Percentiles rank a stretch among this genome's conserved stretches.
Evolutionary conservation across 2,329 filamentous ascomycete genomes (phyloP).

Genomic region (Neonectria coccinea): DNA sequence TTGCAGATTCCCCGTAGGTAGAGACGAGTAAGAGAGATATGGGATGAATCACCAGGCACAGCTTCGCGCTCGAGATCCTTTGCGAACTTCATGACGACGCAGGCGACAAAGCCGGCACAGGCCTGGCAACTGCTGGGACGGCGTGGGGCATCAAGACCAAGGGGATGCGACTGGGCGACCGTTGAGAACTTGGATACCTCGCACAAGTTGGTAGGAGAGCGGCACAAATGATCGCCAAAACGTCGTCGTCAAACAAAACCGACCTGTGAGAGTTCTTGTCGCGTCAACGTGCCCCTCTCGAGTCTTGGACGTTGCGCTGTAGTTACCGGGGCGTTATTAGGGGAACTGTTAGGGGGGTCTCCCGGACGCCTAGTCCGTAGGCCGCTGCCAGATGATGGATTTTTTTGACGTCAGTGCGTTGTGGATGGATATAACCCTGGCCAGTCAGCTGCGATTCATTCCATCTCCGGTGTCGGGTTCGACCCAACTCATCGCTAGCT

Average conservation of each 20-base stretch:
- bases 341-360: not conserved
- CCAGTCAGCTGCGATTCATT: not conserved
- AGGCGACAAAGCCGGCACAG: conserved; percentile 26
- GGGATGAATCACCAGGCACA: conserved; percentile 74
- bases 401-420: conserved; percentile 40
- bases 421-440: not conserved
- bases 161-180: conserved; percentile 14
- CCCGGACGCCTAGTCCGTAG: conserved; percentile 12
- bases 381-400: conserved; percentile 3
- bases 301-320: conserved; percentile 1
- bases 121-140: conserved; percentile 23
- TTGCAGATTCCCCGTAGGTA: not conserved
- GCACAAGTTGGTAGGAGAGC: not conserved
- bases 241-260: not conserved
- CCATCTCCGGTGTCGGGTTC: not conserved
- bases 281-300: conserved; percentile 36
- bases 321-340: conserved; percentile 7
- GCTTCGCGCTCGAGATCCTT: conserved; percentile 88
- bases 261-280: conserved; percentile 18
- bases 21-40: not conserved
- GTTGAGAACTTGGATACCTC: conserved; percentile 1
- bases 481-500: not conserved
- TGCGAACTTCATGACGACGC: conserved; percentile 70
- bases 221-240: not conserved
- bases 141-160: conserved; percentile 32